phyloP scores from a whole-genome alignment of 192 early-diverging fungal species.

The Bifiguratus adelaidae region DNA sequence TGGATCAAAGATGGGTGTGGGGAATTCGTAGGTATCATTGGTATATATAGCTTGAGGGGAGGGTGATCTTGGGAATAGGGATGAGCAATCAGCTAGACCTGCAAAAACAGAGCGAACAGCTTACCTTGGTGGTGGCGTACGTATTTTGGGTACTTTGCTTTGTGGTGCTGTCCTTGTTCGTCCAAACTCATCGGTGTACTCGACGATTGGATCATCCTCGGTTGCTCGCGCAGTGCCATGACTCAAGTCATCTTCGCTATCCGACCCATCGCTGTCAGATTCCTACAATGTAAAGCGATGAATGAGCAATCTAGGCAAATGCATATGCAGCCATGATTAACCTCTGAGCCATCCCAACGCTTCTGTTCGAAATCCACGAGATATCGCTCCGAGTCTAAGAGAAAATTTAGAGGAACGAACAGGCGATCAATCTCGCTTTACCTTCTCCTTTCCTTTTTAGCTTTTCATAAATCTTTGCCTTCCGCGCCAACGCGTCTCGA shows the following conservation, averaged over 20 bases:
- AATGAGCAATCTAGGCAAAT: not conserved
- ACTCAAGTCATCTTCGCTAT: conserved; percentile 4
- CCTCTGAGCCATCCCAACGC: not conserved
- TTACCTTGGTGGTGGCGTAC: not conserved
- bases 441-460: conserved; percentile 25
- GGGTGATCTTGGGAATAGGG: no score
- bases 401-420: no score
- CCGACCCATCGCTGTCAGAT: conserved; percentile 1
- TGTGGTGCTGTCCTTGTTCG: conserved; percentile 48
- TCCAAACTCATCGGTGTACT: conserved; percentile 68
- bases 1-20: no score
- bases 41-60: no score
- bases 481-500: conserved; percentile 41
- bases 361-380: conserved; percentile 53
- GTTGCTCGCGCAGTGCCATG: conserved; percentile 12
- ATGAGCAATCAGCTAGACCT: no score
- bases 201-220: conserved; percentile 61
- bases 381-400: conserved; percentile 28
- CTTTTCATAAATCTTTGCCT: conserved; percentile 51
- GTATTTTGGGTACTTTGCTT: conserved; percentile 29
- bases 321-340: not conserved
- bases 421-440: no score
- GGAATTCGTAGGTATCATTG: no score
- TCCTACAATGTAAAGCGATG: not conserved
- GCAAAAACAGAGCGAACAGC: not conserved